Evolutionary conservation across 768 basidiomycete species (phyloP).

Genomic region (Mycena galericulata): DNA sequence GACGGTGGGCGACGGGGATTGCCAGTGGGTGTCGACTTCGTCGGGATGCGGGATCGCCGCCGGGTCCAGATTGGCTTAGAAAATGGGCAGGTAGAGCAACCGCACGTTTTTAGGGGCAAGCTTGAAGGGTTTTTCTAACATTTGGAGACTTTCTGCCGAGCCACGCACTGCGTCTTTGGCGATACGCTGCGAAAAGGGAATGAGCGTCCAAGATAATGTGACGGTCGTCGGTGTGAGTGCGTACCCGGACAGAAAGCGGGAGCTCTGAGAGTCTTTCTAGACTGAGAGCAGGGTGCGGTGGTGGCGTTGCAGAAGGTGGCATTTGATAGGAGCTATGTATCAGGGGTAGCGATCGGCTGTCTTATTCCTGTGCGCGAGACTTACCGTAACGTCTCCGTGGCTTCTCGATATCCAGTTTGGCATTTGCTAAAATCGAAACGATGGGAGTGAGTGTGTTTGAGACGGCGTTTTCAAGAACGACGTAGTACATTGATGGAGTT

Average conservation of each 20-base stretch:
- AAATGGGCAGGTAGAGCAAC: slow-evolving; percentile 2
- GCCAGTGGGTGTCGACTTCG: slow-evolving; percentile 1
- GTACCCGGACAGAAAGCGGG: not conserved
- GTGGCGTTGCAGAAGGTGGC: no score
- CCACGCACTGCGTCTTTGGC: slow-evolving; percentile 12
- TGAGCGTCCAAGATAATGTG: no score
- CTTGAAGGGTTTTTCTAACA: not conserved
- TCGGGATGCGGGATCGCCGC: not conserved
- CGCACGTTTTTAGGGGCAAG: not conserved
- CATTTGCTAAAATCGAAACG: no score
- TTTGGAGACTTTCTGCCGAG: slow-evolving; percentile 3
- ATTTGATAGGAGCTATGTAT: no score
- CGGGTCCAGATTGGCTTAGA: slow-evolving; percentile 11
- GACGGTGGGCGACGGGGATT: not conserved
- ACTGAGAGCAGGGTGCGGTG: not conserved
- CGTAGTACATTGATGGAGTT: no score
- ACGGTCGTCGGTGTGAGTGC: not conserved
- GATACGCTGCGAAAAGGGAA: not conserved
- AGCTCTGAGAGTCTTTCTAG: not conserved
- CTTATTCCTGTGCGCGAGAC: no score
- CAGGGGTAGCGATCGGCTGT: no score
- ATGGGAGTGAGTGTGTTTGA: no score
- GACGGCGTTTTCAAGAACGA: no score
- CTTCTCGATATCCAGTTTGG: no score
- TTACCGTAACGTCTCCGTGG: no score